Percentiles rank a stretch among this genome's conserved stretches.
These are phyloP conservation scores for Allium cepa DNA, from an alignment of 106 monocot genomes.

Conservation along the genomic window DNA sequence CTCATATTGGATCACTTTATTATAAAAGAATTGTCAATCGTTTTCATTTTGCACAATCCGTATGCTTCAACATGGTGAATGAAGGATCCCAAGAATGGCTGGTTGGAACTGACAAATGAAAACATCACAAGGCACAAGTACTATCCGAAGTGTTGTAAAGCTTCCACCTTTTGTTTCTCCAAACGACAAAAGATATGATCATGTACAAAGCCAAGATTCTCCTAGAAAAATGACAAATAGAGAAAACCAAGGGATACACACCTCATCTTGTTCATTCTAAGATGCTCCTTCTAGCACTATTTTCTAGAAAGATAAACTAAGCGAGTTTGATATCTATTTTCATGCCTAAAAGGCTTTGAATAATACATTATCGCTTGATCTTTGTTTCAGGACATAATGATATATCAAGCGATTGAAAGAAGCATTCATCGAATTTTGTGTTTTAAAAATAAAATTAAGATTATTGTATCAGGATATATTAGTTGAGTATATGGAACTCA, in stretches of 20 bases:
- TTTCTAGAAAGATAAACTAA: conserved; percentile 11
- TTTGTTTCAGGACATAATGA: too few species aligned
- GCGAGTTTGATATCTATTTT: conserved; percentile 10
- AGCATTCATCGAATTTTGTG: too few species aligned
- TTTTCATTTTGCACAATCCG: conserved; percentile 1
- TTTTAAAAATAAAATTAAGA: too few species aligned
- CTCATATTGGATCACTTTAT: too few species aligned
- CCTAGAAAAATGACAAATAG: conserved; percentile 18
- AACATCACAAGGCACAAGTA: conserved; percentile 43
- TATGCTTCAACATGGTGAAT: conserved; percentile 21
- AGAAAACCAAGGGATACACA: conserved; percentile 14
- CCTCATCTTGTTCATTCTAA: conserved; percentile 19
- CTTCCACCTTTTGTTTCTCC: conserved; percentile 16
- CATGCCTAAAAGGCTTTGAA: too few species aligned
- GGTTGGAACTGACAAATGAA: conserved; percentile 24
- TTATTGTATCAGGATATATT: too few species aligned
- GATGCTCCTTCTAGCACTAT: conserved; percentile 15
- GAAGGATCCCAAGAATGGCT: conserved; percentile 23
- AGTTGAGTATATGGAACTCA: too few species aligned
- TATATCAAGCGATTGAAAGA: too few species aligned
- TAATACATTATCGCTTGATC: too few species aligned
- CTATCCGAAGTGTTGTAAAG: conserved; percentile 35
- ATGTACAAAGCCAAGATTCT: conserved; percentile 10
- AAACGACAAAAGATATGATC: conserved; percentile 39
- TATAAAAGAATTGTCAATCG: background rate